Evolutionary conservation across 2,329 filamentous ascomycete species (phyloP).

Genomic region (Calycina marina): DNA sequence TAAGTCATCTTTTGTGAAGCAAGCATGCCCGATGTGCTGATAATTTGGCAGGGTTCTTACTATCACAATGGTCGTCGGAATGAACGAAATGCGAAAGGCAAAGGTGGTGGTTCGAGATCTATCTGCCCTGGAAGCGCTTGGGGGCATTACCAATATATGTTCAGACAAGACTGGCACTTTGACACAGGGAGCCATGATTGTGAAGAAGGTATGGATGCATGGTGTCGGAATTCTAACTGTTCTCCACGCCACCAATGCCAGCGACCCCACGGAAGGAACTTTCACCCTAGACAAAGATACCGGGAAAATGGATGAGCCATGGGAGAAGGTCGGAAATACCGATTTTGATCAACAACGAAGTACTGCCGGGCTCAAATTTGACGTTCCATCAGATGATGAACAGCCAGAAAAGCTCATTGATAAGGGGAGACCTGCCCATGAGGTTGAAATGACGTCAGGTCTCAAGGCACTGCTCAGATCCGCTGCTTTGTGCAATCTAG

Average conservation of each 20-base stretch:
- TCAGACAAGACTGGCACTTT: constrained; percentile 67
- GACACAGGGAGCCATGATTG: constrained; percentile 43
- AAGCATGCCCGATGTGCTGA: too few relatives aligned
- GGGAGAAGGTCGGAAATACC: constrained; percentile 28
- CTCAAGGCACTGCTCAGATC: constrained; percentile 36
- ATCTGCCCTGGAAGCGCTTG: constrained; percentile 48
- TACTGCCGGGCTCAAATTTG: constrained; percentile 44
- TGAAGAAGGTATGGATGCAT: constrained; percentile 41
- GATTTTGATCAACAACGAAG: constrained; percentile 47
- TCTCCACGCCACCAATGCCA: constrained; percentile 35
- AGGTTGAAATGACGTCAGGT: constrained; percentile 25
- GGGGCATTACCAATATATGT: constrained; percentile 59
- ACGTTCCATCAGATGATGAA: constrained; percentile 40
- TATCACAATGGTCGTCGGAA: constrained; percentile 36
- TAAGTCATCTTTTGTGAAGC: constrained; percentile 7
- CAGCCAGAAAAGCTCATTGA: too few relatives aligned
- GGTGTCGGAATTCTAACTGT: constrained; percentile 36
- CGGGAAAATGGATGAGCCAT: constrained; percentile 8
- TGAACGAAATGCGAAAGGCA: constrained; percentile 30
- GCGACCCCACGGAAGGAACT: constrained; percentile 36
- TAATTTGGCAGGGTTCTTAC: constrained; percentile 36
- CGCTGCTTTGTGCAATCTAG: constrained; percentile 42
- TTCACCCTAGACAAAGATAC: constrained; percentile 24
- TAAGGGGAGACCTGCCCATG: constrained; percentile 17
- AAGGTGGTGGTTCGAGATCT: constrained; percentile 33